Conservation (phyloP, 768 basidiomycete genomes). For the Chlorophyllum brunneum region DNA sequence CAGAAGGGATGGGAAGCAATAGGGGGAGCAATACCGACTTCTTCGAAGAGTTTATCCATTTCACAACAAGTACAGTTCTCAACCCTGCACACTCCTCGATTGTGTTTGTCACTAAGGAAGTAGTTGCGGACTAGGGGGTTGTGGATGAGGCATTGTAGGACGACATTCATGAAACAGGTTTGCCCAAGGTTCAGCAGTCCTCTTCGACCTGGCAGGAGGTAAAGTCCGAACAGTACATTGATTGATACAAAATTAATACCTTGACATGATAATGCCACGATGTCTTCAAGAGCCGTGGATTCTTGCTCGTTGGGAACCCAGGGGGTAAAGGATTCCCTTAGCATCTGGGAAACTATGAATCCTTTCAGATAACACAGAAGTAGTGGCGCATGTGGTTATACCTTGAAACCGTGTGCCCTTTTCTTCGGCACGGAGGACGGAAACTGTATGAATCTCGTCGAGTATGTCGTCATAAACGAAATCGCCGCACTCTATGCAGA, state of each 20-base stretch:
- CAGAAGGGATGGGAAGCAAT: not conserved
- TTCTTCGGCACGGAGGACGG: conserved; percentile 55
- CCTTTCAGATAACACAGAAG: not conserved
- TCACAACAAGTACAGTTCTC: conserved; percentile 87
- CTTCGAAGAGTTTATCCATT: conserved; percentile 83
- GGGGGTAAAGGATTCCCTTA: conserved; percentile 29
- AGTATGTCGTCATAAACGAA: conserved; percentile 61
- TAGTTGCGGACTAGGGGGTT: conserved; percentile 88
- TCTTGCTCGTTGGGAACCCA: conserved; percentile 40
- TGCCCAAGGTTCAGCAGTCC: conserved; percentile 87
- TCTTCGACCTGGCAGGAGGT: conserved; percentile 53
- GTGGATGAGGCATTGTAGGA: conserved; percentile 84
- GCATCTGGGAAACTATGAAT: conserved; percentile 31
- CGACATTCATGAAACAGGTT: conserved; percentile 92
- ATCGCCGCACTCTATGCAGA: conserved; percentile 71
- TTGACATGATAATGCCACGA: conserved; percentile 65
- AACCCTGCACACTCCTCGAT: conserved; percentile 61
- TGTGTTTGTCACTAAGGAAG: conserved; percentile 90
- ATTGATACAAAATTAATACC: conserved; percentile 34
- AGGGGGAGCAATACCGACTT: conserved; percentile 39
- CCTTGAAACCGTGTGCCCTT: conserved; percentile 57
- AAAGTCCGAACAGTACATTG: not conserved
- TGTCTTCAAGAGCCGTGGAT: conserved; percentile 41
- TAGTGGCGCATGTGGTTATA: conserved; percentile 20
- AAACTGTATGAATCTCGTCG: conserved; percentile 40